Evolutionary conservation across 805 yeast species (phyloP).

Genomic region (Wickerhamomyces chambardii): DNA sequence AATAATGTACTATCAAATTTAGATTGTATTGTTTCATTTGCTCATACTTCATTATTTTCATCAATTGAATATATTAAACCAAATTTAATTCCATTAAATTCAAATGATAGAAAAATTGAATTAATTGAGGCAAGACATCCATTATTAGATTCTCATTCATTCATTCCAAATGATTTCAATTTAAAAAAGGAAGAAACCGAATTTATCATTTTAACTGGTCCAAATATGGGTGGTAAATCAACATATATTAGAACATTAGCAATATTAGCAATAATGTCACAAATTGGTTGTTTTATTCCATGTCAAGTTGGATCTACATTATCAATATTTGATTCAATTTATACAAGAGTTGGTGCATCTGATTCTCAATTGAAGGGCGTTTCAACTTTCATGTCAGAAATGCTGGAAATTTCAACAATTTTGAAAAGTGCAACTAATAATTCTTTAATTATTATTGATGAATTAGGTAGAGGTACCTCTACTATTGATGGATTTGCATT

Average conservation of each 20-base stretch:
- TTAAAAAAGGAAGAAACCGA: constrained; percentile 49
- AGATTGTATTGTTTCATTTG: constrained; percentile 81
- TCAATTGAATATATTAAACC: constrained; percentile 80
- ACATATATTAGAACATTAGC: constrained; percentile 89
- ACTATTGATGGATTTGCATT: constrained; percentile 97
- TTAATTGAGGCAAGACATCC: constrained; percentile 57
- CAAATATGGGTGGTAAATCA: constrained; percentile 97
- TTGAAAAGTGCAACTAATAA: constrained; percentile 69
- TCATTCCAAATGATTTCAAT: constrained; percentile 63
- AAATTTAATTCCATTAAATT: constrained; percentile 44
- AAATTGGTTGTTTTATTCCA: constrained; percentile 86
- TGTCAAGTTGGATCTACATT: constrained; percentile 69
- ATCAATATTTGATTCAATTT: constrained; percentile 80
- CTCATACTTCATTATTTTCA: constrained; percentile 76
- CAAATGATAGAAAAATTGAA: constrained; percentile 34
- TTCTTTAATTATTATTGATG: constrained; percentile 86
- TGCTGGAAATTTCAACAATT: constrained; percentile 90
- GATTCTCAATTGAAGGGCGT: constrained; percentile 96
- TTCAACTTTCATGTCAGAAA: constrained; percentile 94
- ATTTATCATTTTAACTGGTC: constrained; percentile 86
- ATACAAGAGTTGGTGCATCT: constrained; percentile 98
- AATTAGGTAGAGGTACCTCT: constrained; percentile 73
- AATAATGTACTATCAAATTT: constrained; percentile 58
- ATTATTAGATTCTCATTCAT: background rate
- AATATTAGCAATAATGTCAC: constrained; percentile 79